phyloP scores from a whole-genome alignment of 805 yeast genomes.

The Kodamaea nitidulidarum region DNA sequence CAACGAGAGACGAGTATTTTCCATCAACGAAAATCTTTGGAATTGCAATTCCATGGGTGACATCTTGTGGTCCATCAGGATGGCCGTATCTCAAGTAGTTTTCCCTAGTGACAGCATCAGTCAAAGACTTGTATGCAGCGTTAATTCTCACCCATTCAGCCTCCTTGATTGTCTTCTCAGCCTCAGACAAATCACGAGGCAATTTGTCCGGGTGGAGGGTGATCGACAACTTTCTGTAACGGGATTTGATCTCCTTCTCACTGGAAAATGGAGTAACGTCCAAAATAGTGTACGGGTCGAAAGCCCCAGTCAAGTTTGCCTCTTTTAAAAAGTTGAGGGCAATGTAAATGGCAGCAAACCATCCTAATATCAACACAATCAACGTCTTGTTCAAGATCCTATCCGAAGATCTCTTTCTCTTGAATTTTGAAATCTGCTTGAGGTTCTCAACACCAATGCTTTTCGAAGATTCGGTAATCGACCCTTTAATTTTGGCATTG shows the following conservation, averaged over 20 bases:
- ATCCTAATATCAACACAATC: conserved; percentile 45
- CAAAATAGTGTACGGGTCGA: conserved; percentile 89
- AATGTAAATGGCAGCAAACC: conserved; percentile 50
- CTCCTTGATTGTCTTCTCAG: conserved; percentile 58
- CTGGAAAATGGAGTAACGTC: conserved; percentile 64
- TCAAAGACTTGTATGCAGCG: conserved; percentile 90
- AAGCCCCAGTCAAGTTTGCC: conserved; percentile 47
- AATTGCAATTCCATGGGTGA: conserved; percentile 88
- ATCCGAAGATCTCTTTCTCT: conserved; percentile 25
- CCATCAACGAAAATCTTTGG: conserved; percentile 91
- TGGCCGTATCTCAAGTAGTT: conserved; percentile 88
- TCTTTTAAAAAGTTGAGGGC: conserved; percentile 38
- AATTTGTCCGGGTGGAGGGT: conserved; percentile 93
- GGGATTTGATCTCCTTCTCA: conserved; percentile 74
- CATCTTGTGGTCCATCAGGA: conserved; percentile 95
- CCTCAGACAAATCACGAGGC: conserved; percentile 55
- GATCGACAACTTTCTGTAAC: conserved; percentile 81
- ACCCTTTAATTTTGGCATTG: conserved; percentile 27
- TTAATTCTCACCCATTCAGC: conserved; percentile 74
- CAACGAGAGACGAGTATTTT: conserved; percentile 60
- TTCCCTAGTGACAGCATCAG: conserved; percentile 80
- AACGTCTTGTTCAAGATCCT: conserved; percentile 38
- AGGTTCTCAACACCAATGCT: conserved; percentile 29
- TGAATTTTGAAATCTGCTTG: conserved; percentile 22
- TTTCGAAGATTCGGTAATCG: conserved; percentile 29